Evolutionary conservation across 805 yeast species (phyloP).

Genomic region (Barnettozyma pratensis): DNA sequence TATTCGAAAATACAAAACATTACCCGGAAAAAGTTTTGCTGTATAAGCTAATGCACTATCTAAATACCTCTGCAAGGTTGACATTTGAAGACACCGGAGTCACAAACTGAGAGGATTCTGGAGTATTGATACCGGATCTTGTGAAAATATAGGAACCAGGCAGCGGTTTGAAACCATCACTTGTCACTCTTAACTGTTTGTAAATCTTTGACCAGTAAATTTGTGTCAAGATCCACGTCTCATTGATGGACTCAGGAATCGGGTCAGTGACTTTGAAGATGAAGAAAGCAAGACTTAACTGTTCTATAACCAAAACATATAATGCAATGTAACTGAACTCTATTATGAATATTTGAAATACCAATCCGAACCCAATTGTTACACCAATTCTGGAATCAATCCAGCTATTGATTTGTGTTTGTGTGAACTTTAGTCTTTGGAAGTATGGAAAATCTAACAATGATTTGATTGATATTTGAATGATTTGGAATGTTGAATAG

Average conservation of each 20-base stretch:
- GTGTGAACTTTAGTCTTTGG: conserved; percentile 12
- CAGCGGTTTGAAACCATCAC: conserved; percentile 16
- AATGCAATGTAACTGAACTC: conserved; percentile 10
- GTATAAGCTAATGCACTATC: background rate
- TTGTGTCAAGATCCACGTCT: conserved; percentile 17
- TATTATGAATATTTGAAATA: conserved; percentile 5
- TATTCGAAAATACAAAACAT: background rate
- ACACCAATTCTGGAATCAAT: conserved; percentile 18
- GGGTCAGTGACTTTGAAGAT: conserved; percentile 15
- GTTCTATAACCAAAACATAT: conserved; percentile 13
- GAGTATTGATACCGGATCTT: background rate
- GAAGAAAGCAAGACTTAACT: conserved; percentile 15
- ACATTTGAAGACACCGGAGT: conserved; percentile 4
- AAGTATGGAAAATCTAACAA: conserved; percentile 14
- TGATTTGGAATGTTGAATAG: conserved; percentile 5
- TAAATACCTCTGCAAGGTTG: background rate
- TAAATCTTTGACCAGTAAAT: conserved; percentile 12
- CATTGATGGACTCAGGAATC: conserved; percentile 13
- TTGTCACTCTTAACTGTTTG: conserved; percentile 1
- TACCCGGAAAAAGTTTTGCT: background rate
- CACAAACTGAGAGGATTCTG: background rate
- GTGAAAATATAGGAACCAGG: conserved; percentile 10
- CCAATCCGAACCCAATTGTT: conserved; percentile 14
- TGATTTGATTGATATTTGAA: conserved; percentile 8
- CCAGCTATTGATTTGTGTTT: conserved; percentile 14